A percentile compares a stretch with the other conserved stretches of the same genome.
These are phyloP conservation scores for Trichosanthes cucumerina DNA, from an alignment of 306 rosid species.

Conservation along the genomic window DNA sequence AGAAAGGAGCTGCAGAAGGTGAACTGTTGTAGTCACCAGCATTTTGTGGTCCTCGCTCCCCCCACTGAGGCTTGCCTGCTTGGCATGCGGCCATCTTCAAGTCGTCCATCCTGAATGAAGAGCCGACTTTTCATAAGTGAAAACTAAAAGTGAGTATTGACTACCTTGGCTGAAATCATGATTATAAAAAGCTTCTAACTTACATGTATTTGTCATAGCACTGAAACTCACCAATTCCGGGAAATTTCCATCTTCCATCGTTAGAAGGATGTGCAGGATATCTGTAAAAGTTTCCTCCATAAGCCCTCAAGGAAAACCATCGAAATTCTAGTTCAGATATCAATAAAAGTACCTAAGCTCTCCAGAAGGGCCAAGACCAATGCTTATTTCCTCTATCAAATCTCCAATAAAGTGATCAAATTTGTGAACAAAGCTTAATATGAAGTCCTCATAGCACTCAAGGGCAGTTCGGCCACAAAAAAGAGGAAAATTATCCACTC, in stretches of 20 bases:
- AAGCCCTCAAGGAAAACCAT: conserved; percentile 1
- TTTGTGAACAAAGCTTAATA: conserved; percentile 16
- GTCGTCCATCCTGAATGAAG: conserved; percentile 25
- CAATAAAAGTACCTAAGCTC: conserved; percentile 22
- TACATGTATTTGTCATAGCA: conserved; percentile 40
- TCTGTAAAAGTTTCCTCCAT: conserved; percentile 13
- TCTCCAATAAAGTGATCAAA: conserved; percentile 22
- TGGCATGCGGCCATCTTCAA: conserved; percentile 19
- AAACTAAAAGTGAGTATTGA: neutral
- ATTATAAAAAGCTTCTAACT: neutral
- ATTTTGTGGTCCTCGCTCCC: conserved; percentile 25
- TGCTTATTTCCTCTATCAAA: conserved; percentile 27
- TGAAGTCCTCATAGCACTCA: conserved; percentile 30
- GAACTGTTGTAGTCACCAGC: conserved; percentile 25
- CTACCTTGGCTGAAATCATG: neutral
- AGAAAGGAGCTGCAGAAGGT: conserved; percentile 27
- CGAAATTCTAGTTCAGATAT: neutral
- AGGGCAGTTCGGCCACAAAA: conserved; percentile 32
- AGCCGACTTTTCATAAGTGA: neutral
- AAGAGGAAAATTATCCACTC: conserved; percentile 29
- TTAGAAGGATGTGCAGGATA: conserved; percentile 31
- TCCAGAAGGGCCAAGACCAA: conserved; percentile 32
- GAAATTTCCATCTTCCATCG: conserved; percentile 32
- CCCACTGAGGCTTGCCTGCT: conserved; percentile 36
- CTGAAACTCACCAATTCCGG: conserved; percentile 30